Evolutionary conservation across 2,329 filamentous ascomycete species (phyloP), one percentile per base, ranked within the genome.

Genomic region (Xylaria sp.): DNA sequence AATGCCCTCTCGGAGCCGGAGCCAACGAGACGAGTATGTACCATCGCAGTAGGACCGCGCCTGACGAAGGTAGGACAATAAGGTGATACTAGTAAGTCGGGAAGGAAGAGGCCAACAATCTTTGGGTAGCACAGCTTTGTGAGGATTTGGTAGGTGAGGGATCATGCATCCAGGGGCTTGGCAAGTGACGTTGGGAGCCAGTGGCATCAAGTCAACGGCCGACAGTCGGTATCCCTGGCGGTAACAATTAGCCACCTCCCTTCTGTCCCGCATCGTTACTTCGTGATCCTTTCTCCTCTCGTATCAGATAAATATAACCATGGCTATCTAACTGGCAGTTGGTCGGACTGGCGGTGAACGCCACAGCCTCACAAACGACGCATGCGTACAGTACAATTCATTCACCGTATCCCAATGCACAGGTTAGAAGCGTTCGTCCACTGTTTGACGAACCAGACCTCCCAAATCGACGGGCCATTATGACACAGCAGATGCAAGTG

Each of bases 311-410:
- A 34, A 34, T 13, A 34, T 13, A 34, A 34, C 3, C 24, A 5
- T 26, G 24, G 16, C 11, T 34, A 34, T 4, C 6, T 34, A 7
- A 7, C 8, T 34, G 3, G 11, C 9, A 34, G 16, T 34, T 34
- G 29, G 29, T 34, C 16, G 24, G 26, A 34, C 43, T 37, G 43
- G 21, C 18, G 21, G 34, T 44, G 22, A 42, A 24, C 43, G 29
- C 16, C 34, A n/a, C 22, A 45, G 41, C 51, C 38, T 49, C 41
- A 49, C 24, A n/a, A 44, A 41, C 9, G 34, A 40, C 39, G 43
- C 46, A 38, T 9, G n/a, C n/a, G n/a, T n/a, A n/a, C n/a, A n/a
- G n/a, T n/a, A n/a, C n/a, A n/a, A n/a, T n/a, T n/a, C n/a, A n/a
- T n/a, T n/a, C n/a, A n/a, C n/a, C n/a, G n/a, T n/a, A n/a, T n/a